phyloP scores from a whole-genome alignment of 306 rosid species.

The Cercis canadensis region DNA sequence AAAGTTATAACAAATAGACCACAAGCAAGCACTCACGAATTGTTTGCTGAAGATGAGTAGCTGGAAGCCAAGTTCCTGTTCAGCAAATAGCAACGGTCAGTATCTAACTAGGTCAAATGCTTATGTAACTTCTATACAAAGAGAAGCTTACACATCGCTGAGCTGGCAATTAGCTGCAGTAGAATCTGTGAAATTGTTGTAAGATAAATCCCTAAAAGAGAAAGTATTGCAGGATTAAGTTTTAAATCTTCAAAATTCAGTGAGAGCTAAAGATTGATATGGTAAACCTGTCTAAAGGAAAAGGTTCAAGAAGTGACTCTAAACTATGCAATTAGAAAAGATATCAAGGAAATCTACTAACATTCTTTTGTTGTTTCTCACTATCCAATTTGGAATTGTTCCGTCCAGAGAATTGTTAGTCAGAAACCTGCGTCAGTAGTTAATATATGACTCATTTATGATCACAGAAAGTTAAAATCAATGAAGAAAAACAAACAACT shows the following conservation, averaged over 20 bases:
- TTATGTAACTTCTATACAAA: not conserved
- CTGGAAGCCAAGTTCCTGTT: conserved; percentile 80
- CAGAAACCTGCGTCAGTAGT: conserved; percentile 66
- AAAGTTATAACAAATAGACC: conserved; percentile 18
- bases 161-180: conserved; percentile 30
- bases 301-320: conserved; percentile 29
- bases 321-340: conserved; percentile 38
- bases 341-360: conserved; percentile 40
- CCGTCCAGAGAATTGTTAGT: conserved; percentile 76
- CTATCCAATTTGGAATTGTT: conserved; percentile 62
- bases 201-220: conserved; percentile 81
- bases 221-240: not conserved
- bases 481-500: conserved; percentile 1
- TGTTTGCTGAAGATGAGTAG: conserved; percentile 45
- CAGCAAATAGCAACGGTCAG: conserved; percentile 10
- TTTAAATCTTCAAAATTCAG: not conserved
- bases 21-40: conserved; percentile 49
- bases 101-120: not conserved
- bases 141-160: conserved; percentile 61
- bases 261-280: conserved; percentile 3
- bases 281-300: not conserved
- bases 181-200: conserved; percentile 68
- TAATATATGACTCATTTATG: not conserved
- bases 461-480: not conserved
- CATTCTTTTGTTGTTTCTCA: conserved; percentile 35